Evolutionary conservation across 2,329 filamentous ascomycete species (phyloP).

Genomic region (Beauveria sp.): DNA sequence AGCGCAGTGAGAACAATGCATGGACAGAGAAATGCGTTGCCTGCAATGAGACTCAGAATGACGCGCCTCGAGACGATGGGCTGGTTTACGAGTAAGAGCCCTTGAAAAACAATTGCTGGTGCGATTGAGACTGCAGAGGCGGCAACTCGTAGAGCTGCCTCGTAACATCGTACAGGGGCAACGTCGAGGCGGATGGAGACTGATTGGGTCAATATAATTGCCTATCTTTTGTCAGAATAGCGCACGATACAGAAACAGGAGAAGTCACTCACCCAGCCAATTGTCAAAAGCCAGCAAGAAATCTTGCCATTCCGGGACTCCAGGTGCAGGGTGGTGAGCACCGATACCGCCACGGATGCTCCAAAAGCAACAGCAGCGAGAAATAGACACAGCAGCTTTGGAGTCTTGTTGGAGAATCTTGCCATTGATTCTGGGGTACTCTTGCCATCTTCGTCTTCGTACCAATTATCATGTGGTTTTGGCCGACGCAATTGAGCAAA

Average conservation of each 20-base stretch:
- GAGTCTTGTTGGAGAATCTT: slow-evolving; percentile 52
- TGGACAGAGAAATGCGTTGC: slow-evolving; percentile 33
- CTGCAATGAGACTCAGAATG: slow-evolving; percentile 21
- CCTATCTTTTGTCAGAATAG: slow-evolving; percentile 25
- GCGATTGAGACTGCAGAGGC: slow-evolving; percentile 38
- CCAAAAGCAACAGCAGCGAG: slow-evolving; percentile 45
- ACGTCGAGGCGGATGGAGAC: slow-evolving; percentile 40
- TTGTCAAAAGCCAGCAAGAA: slow-evolving; percentile 52
- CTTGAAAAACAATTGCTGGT: slow-evolving; percentile 39
- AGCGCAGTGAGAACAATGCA: slow-evolving; percentile 38
- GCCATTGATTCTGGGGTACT: slow-evolving; percentile 56
- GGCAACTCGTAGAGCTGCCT: slow-evolving; percentile 44
- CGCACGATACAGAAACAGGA: neutral
- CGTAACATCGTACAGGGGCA: slow-evolving; percentile 42
- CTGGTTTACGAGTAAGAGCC: slow-evolving; percentile 19
- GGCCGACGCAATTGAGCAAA: neutral
- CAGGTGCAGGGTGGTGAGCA: slow-evolving; percentile 41
- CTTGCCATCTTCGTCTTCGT: slow-evolving; percentile 62
- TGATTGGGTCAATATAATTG: slow-evolving; percentile 44
- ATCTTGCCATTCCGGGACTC: slow-evolving; percentile 32
- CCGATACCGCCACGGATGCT: slow-evolving; percentile 47
- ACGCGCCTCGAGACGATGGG: neutral
- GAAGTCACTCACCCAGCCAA: slow-evolving; percentile 50
- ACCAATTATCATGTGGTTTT: slow-evolving; percentile 38
- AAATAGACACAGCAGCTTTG: slow-evolving; percentile 47